Percentiles rank a stretch among this genome's conserved stretches.
Evolutionary conservation across 208 protist genomes (phyloP).

Genomic region (Acanthamoeba lenticulata): DNA sequence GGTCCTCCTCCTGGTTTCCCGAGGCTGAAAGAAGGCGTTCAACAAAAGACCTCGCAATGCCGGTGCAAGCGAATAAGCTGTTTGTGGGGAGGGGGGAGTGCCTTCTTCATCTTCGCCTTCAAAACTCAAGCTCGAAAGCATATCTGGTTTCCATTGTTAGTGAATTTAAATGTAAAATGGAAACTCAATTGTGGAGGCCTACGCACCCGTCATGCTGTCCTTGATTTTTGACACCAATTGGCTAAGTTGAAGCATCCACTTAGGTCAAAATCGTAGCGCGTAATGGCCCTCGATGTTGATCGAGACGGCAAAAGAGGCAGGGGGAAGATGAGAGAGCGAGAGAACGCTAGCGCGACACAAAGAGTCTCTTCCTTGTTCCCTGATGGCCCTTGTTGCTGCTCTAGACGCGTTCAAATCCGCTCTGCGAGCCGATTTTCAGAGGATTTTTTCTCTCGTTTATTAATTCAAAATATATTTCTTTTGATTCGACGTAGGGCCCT

Average conservation of each 20-base stretch:
- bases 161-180: not conserved
- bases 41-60: not conserved
- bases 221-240: constrained; percentile 37
- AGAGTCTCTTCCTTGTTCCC: too few relatives aligned
- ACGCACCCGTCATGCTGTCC: constrained; percentile 49
- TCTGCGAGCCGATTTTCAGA: not conserved
- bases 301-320: not conserved
- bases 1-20: constrained; percentile 42
- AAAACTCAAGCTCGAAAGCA: constrained; percentile 31
- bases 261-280: not conserved
- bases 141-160: not conserved
- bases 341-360: too few relatives aligned
- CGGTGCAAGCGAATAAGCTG: not conserved
- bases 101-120: not conserved
- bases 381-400: not conserved
- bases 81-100: not conserved
- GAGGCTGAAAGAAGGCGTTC: not conserved
- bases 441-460: too few relatives aligned
- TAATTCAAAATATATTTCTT: not conserved
- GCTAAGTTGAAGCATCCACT: constrained; percentile 33
- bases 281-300: not conserved
- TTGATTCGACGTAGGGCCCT: not conserved
- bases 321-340: not conserved
- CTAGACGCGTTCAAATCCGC: not conserved
- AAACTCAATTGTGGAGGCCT: too few relatives aligned